Percentiles rank a stretch among this genome's conserved stretches.
Evolutionary conservation across 2,329 filamentous ascomycete species (phyloP).

Genomic region (Fusarium globosum): DNA sequence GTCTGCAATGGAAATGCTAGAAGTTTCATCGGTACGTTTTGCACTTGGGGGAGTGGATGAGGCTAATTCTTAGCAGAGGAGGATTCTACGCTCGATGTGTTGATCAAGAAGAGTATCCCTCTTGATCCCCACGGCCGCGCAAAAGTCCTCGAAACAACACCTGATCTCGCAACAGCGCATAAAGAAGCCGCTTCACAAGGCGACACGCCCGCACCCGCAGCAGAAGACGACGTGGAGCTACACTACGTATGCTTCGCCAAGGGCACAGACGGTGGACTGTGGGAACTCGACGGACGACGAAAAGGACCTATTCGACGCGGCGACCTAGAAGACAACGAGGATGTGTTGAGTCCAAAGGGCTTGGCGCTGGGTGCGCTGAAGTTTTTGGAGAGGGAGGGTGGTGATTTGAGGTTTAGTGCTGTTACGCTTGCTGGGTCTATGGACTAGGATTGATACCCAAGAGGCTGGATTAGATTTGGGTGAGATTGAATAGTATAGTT

Average conservation of each 20-base stretch:
- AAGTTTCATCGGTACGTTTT: constrained; percentile 64
- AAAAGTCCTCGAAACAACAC: constrained; percentile 79
- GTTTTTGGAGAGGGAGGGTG: constrained; percentile 67
- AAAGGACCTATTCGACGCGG: constrained; percentile 70
- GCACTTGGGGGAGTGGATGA: accelerated
- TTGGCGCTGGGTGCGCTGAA: constrained; percentile 73
- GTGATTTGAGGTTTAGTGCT: constrained; percentile 68
- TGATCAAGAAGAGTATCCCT: constrained; percentile 77
- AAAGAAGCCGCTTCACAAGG: constrained; percentile 79
- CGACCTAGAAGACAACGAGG: constrained; percentile 67
- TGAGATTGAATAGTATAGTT: not conserved
- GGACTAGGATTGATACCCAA: constrained; percentile 52
- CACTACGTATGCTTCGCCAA: constrained; percentile 98
- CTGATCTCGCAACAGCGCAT: constrained; percentile 82
- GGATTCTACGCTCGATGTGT: constrained; percentile 67
- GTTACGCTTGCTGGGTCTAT: constrained; percentile 65
- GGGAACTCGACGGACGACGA: constrained; percentile 69
- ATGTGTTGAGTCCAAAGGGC: constrained; percentile 80
- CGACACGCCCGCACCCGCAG: constrained; percentile 81
- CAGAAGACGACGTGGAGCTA: constrained; percentile 85
- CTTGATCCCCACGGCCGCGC: constrained; percentile 75
- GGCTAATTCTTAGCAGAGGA: constrained; percentile 49
- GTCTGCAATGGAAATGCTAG: constrained; percentile 80
- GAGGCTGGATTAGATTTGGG: not conserved
- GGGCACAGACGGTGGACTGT: constrained; percentile 69